These are phyloP conservation scores for Mycotypha africana DNA, from an alignment of 371 early-diverging fungal species.

Conservation along the genomic window DNA sequence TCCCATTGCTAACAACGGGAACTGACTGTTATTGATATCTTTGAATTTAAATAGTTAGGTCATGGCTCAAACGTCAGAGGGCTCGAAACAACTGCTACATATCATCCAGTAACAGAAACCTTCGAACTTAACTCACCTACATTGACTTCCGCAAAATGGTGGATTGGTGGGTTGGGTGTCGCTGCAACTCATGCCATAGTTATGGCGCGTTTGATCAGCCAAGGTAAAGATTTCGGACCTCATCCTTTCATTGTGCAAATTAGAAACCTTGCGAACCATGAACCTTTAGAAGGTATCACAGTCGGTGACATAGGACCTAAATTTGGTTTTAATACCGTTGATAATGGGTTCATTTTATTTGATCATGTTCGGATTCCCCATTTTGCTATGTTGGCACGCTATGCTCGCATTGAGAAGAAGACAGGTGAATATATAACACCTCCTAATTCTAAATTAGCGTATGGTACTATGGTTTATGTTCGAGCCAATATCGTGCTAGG, in stretches of 20 bases:
- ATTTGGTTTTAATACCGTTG: slow-evolving; percentile 74
- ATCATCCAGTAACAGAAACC: slow-evolving; percentile 59
- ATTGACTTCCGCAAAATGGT: slow-evolving; percentile 77
- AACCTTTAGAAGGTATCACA: slow-evolving; percentile 59
- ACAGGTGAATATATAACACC: slow-evolving; percentile 73
- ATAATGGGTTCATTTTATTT: slow-evolving; percentile 83
- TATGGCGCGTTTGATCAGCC: slow-evolving; percentile 69
- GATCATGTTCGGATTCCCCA: slow-evolving; percentile 69
- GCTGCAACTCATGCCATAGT: slow-evolving; percentile 78
- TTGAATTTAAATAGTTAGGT: slow-evolving; percentile 46
- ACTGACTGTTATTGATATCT: background rate
- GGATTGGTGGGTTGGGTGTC: slow-evolving; percentile 87
- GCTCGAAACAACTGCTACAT: slow-evolving; percentile 85
- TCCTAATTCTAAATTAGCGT: slow-evolving; percentile 70
- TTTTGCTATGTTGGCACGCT: slow-evolving; percentile 66
- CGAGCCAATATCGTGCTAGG: slow-evolving; percentile 59
- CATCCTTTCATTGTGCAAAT: slow-evolving; percentile 76
- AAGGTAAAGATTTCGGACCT: slow-evolving; percentile 67
- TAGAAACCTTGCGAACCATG: slow-evolving; percentile 61
- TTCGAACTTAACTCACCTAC: slow-evolving; percentile 77
- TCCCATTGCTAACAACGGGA: no score
- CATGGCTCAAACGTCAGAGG: slow-evolving; percentile 80
- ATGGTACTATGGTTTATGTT: slow-evolving; percentile 79
- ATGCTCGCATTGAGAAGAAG: slow-evolving; percentile 56
- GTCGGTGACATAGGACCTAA: slow-evolving; percentile 83